Evolutionary conservation across 2,329 filamentous ascomycete genomes (phyloP), one percentile per base, ranked within the genome.

Genomic region (Huntiella abstrusa): DNA sequence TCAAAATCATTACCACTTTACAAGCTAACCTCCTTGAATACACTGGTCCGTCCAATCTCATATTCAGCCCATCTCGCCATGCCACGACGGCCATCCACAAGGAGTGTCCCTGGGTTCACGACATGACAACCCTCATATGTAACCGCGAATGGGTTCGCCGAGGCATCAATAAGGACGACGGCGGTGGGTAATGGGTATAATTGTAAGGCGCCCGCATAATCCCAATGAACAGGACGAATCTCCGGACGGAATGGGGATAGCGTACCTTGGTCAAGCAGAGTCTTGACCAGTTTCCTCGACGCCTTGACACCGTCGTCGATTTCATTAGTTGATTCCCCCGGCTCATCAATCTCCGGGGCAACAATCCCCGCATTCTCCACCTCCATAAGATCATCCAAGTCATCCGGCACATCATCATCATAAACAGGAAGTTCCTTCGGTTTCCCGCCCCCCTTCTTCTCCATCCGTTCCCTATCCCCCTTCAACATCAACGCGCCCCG

Each of bases 71-170:
- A 96, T 51, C 78, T 71, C 4, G 77, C 82, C 5, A 79, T 73
- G 3, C 77, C 76, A 52, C 75, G 73, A 45, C 77, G 70, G 0
- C 78, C 80, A 0, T 73, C 66, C 0, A 83, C 77, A 17, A 92
- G 69, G 43, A 98, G 61, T 42, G 72, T 70, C 4, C 86, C 85
- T 0, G 91, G 87, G 59, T 98, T 98, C 73, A 98, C 79, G 33
- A 95, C 87, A 63, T 91, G 83, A 57, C 91, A 96, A 0, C 87
- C 88, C 61, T 94, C 88, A 57, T 96, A 96, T 11, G 83, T 93
- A 52, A 95, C 67, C 46, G 80, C 81, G 56, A 94, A 98, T 0
- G 85, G 71, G 11, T 83, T 78, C 7, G 80, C 78, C 37, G 87
- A 83, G 0, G 80, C 68, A 62, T 98, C 91, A 2, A 85, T 79